These are phyloP conservation scores for Trichocomaceae sp. DNA, from an alignment of 2,329 filamentous ascomycete species.

Conservation along the genomic window DNA sequence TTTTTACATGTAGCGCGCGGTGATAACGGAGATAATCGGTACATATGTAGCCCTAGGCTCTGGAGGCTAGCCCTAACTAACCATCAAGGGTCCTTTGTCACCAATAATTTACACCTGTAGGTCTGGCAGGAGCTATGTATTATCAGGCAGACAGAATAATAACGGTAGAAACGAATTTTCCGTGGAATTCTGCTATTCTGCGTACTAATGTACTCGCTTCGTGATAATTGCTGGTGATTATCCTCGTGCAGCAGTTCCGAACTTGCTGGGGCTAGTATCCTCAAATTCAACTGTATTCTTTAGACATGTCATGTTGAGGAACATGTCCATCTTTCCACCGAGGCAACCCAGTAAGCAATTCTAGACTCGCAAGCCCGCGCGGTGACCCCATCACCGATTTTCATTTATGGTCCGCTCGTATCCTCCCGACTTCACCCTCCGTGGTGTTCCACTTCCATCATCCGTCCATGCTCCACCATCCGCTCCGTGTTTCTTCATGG, in stretches of 20 bases:
- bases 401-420: not conserved
- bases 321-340: not conserved
- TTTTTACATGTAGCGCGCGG: not conserved
- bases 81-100: too few species aligned
- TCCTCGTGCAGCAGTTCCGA: not conserved
- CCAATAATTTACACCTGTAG: too few species aligned
- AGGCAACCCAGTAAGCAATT: conserved; percentile 9
- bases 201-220: not conserved
- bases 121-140: too few species aligned
- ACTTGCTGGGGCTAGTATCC: not conserved
- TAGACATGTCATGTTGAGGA: not conserved
- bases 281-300: not conserved
- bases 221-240: not conserved
- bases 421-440: not conserved
- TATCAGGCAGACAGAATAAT: not conserved
- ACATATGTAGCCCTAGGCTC: too few species aligned
- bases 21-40: not conserved
- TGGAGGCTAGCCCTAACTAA: too few species aligned
- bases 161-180: not conserved
- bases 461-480: not conserved
- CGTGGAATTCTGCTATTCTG: not conserved
- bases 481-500: not conserved
- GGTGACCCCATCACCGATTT: not conserved
- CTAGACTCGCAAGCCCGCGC: too few species aligned
- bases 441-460: not conserved